Percentiles rank a stretch among this genome's conserved stretches.
phyloP scores from a whole-genome alignment of 192 early-diverging fungal species.

The Fimicolochytrium jonesii region DNA sequence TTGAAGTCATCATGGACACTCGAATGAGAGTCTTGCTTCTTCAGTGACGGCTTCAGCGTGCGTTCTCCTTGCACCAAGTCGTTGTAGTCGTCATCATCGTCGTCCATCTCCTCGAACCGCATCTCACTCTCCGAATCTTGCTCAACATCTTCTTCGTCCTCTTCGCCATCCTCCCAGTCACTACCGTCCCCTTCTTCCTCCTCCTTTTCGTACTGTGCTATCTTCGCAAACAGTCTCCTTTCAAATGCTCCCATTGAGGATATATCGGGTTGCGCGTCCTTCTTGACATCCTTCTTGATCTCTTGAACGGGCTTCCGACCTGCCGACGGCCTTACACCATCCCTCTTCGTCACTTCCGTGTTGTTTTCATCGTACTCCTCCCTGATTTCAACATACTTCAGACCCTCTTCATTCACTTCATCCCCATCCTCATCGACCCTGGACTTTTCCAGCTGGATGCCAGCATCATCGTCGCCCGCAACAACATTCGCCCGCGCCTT shows the following conservation, averaged over 20 bases:
- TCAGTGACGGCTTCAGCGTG: background rate
- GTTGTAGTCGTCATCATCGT: slow-evolving; percentile 46
- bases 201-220: too few species aligned
- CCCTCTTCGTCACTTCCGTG: background rate
- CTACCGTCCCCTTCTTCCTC: slow-evolving; percentile 41
- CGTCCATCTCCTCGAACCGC: slow-evolving; percentile 33
- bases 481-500: background rate
- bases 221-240: too few species aligned
- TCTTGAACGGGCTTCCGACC: slow-evolving; percentile 36
- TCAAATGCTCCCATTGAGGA: slow-evolving; percentile 30
- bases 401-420: slow-evolving; percentile 67
- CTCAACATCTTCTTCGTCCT: slow-evolving; percentile 35
- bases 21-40: too few species aligned
- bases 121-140: slow-evolving; percentile 37
- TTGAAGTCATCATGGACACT: too few species aligned
- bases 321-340: background rate
- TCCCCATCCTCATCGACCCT: slow-evolving; percentile 36
- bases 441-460: slow-evolving; percentile 11
- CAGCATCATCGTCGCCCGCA: background rate
- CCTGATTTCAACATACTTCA: slow-evolving; percentile 70
- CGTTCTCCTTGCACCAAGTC: background rate
- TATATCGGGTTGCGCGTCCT: slow-evolving; percentile 27
- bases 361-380: slow-evolving; percentile 52
- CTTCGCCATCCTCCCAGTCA: slow-evolving; percentile 36
- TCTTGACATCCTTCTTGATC: slow-evolving; percentile 12